phyloP scores from a whole-genome alignment of 805 yeast species.

The Wickerhamomyces tratensis region DNA sequence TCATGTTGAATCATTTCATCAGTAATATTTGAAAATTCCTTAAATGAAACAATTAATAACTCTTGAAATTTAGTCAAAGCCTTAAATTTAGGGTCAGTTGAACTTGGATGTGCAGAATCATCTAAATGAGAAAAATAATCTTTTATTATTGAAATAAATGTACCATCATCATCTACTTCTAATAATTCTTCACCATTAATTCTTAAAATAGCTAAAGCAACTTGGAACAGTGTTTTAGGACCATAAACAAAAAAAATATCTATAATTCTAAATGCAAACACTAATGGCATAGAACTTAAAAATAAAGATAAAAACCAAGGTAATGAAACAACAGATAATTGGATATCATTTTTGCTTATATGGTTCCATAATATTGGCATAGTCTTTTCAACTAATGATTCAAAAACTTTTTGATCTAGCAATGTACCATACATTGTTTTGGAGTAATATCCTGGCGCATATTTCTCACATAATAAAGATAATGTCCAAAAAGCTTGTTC shows the following conservation, averaged over 20 bases:
- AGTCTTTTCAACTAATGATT: conserved; percentile 77
- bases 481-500: conserved; percentile 97
- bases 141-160: conserved; percentile 77
- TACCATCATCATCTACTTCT: conserved; percentile 83
- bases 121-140: conserved; percentile 72
- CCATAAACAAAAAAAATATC: conserved; percentile 91
- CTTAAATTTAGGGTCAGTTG: conserved; percentile 53
- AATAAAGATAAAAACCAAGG: conserved; percentile 95
- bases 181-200: conserved; percentile 80
- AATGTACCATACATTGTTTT: conserved; percentile 96
- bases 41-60: conserved; percentile 82
- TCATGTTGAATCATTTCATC: conserved; percentile 64
- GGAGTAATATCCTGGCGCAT: conserved; percentile 93
- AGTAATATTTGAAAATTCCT: conserved; percentile 75
- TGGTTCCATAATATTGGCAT: conserved; percentile 88
- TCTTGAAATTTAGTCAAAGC: conserved; percentile 81
- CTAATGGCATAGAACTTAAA: conserved; percentile 88
- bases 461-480: conserved; percentile 66
- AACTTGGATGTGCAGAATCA: conserved; percentile 67
- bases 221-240: conserved; percentile 80
- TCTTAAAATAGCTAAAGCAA: conserved; percentile 83
- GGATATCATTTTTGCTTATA: conserved; percentile 70
- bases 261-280: conserved; percentile 83
- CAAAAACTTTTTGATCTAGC: conserved; percentile 89
- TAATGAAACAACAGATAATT: conserved; percentile 81